Evolutionary conservation across 2,329 filamentous ascomycete genomes (phyloP).

Genomic region (Aspergillus sclerotialis): DNA sequence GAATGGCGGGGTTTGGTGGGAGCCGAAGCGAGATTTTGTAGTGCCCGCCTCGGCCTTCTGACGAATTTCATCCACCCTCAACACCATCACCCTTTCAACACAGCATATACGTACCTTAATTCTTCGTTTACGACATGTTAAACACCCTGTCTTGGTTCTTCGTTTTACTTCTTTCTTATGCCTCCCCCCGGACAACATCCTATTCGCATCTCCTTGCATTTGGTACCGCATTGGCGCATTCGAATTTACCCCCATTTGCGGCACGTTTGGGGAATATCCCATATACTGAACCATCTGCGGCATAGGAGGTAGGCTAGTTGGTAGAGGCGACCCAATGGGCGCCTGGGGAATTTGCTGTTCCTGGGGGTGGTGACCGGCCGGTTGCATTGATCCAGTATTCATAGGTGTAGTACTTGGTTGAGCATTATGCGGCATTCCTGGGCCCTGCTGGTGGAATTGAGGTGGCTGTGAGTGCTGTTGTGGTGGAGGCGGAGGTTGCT

Average conservation of each 20-base stretch:
- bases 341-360: slow-evolving; percentile 30
- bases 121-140: slow-evolving; percentile 58
- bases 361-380: slow-evolving; percentile 19
- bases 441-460: slow-evolving; percentile 22
- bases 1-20: slow-evolving; percentile 15
- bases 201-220: slow-evolving; percentile 43
- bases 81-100: not conserved
- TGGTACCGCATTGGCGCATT: slow-evolving; percentile 46
- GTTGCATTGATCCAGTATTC: slow-evolving; percentile 12
- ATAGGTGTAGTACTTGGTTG: slow-evolving; percentile 12
- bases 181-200: slow-evolving; percentile 55
- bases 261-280: slow-evolving; percentile 27
- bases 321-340: slow-evolving; percentile 47
- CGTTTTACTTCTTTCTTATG: slow-evolving; percentile 69
- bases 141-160: slow-evolving; percentile 66
- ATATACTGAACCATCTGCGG: slow-evolving; percentile 51
- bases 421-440: slow-evolving; percentile 28
- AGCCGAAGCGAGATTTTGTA: not conserved
- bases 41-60: no score
- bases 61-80: slow-evolving; percentile 1
- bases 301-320: slow-evolving; percentile 40
- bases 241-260: slow-evolving; percentile 30
- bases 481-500: slow-evolving; percentile 29
- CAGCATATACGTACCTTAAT: slow-evolving; percentile 57
- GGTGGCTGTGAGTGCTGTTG: slow-evolving; percentile 20